phyloP scores from a whole-genome alignment of 495 filamentous ascomycete species.

The Lasiosphaeriaceae sp. region DNA sequence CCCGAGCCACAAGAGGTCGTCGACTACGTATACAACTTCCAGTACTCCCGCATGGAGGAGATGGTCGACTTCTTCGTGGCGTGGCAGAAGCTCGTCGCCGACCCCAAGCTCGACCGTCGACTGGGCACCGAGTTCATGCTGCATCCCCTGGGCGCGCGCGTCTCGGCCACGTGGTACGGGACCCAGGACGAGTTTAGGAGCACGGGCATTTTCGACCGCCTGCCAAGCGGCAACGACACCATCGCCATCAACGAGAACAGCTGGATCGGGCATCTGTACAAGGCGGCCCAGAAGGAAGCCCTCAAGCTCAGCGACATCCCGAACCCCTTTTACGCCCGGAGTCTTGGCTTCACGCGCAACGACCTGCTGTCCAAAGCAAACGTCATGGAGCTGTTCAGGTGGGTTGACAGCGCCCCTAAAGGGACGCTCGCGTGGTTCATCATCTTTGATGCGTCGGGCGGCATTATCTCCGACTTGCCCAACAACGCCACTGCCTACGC shows the following conservation, averaged over 20 bases:
- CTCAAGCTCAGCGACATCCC: conserved; percentile 1
- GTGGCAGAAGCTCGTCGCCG: conserved; percentile 3
- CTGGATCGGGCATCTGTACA: conserved; percentile 1
- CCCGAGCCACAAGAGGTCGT: neutral
- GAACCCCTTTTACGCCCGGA: conserved; percentile 1
- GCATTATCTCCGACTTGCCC: neutral
- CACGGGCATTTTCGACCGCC: neutral
- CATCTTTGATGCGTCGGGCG: conserved; percentile 3
- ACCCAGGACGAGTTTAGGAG: neutral
- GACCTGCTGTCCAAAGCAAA: neutral
- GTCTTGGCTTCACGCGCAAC: conserved; percentile 1
- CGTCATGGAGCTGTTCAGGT: neutral
- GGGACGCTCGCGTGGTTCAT: conserved; percentile 3
- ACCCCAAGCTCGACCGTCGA: conserved; percentile 1
- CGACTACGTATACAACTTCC: conserved; percentile 6
- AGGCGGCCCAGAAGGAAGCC: neutral
- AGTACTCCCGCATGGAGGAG: neutral
- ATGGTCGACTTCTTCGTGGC: conserved; percentile 7
- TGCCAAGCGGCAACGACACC: conserved; percentile 8
- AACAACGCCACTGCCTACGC: conserved; percentile 3
- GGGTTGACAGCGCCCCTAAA: conserved; percentile 1
- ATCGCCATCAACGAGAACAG: neutral
- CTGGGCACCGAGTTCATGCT: conserved; percentile 6
- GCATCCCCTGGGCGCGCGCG: conserved; percentile 1
- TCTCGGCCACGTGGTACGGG: conserved; percentile 1